phyloP scores from a whole-genome alignment of 371 early-diverging fungal genomes.

The Saksenaea oblongispora region DNA sequence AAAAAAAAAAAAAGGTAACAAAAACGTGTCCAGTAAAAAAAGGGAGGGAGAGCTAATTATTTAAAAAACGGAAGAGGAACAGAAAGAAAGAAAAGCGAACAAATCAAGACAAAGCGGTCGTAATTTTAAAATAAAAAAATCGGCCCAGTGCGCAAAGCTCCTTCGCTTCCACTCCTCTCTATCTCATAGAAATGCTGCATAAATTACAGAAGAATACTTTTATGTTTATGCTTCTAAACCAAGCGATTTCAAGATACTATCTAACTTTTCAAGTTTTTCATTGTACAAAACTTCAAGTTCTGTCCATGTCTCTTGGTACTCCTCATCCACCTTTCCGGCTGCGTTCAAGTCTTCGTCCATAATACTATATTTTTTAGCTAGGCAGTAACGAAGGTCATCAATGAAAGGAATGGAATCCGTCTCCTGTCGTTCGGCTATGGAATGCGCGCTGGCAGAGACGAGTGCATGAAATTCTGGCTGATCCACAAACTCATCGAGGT shows the following conservation, averaged over 20 bases:
- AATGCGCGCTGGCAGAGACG: conserved; percentile 30
- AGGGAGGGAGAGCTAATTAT: not conserved
- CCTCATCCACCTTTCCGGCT: conserved; percentile 26
- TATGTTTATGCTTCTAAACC: conserved; percentile 40
- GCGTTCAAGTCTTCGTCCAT: conserved; percentile 33
- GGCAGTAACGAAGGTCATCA: conserved; percentile 39
- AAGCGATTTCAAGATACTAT: conserved; percentile 25
- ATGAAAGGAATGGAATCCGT: conserved; percentile 43
- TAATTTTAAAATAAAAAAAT: conserved; percentile 2
- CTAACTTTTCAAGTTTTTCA: conserved; percentile 29
- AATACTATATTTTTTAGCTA: conserved; percentile 34
- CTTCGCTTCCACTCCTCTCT: not conserved
- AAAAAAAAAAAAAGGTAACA: not conserved
- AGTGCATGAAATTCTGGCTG: conserved; percentile 22
- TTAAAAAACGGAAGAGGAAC: conserved; percentile 1
- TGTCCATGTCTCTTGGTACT: conserved; percentile 32
- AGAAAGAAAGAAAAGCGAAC: not conserved
- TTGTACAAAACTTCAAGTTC: conserved; percentile 34
- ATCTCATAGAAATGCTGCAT: not conserved
- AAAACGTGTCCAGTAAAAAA: not conserved
- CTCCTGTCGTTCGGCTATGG: conserved; percentile 33
- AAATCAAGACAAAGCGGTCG: conserved; percentile 4
- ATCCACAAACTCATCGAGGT: conserved; percentile 27
- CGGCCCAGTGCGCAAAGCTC: not conserved
- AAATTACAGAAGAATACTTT: not conserved